Conservation (phyloP, 140 eudicot species). For the Oenanthe javanica region DNA sequence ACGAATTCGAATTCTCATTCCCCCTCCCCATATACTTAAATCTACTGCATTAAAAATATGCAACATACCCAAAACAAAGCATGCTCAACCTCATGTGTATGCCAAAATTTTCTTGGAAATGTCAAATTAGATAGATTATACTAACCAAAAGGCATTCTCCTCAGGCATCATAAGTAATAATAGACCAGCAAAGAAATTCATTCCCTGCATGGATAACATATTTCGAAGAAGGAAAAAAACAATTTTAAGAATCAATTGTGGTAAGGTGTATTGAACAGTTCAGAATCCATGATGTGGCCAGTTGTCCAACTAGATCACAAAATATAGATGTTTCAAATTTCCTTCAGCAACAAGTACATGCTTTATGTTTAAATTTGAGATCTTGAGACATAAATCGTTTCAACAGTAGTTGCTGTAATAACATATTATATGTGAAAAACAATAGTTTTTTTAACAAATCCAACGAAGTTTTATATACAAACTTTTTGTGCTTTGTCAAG, state of each 20-base stretch:
- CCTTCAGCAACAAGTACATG: background rate
- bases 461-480: background rate
- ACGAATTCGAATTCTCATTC: background rate
- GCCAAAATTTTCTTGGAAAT: background rate
- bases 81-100: conserved; percentile 2
- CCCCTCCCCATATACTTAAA: background rate
- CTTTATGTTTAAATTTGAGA: background rate
- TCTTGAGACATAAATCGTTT: background rate
- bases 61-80: background rate
- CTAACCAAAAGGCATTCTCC: conserved; percentile 97
- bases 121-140: background rate
- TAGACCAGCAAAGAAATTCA: conserved; percentile 96
- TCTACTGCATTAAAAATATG: background rate
- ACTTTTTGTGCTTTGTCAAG: background rate
- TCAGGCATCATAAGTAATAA: conserved; percentile 97
- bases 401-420: background rate
- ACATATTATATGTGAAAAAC: background rate
- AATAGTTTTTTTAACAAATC: background rate
- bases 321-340: background rate
- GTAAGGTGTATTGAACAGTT: background rate
- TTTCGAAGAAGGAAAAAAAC: background rate
- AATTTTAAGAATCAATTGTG: background rate
- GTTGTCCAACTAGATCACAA: background rate
- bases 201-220: conserved; percentile 55
- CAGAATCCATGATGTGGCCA: background rate